A percentile compares a stretch with the other conserved stretches of the same genome.
phyloP scores from a whole-genome alignment of 2,329 filamentous ascomycete genomes.

The Myriangium duriaei region DNA sequence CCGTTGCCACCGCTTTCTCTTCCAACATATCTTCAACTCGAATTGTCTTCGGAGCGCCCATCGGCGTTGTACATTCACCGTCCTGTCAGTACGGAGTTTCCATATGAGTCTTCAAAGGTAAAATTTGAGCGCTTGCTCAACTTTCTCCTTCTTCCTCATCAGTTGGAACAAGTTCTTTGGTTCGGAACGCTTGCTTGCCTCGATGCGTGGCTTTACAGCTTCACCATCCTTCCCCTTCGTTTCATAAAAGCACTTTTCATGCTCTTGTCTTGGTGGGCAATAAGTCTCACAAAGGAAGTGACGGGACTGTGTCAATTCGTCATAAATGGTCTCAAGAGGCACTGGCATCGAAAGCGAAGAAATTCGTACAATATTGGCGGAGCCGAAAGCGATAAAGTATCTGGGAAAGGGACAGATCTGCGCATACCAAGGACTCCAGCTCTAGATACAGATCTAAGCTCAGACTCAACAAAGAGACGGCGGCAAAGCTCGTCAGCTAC shows the following conservation, averaged over 20 bases:
- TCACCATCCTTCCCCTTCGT: slow-evolving; percentile 84
- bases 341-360: slow-evolving; percentile 47
- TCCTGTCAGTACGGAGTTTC: slow-evolving; percentile 45
- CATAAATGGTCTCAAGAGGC: slow-evolving; percentile 62
- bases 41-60: slow-evolving; percentile 47
- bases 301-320: slow-evolving; percentile 64
- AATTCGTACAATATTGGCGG: slow-evolving; percentile 3
- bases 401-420: background rate
- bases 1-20: slow-evolving; percentile 51
- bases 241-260: slow-evolving; percentile 73
- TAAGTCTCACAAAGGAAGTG: slow-evolving; percentile 58
- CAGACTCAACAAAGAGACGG: slow-evolving; percentile 8
- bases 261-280: slow-evolving; percentile 64
- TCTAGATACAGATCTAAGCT: background rate
- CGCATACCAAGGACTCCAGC: slow-evolving; percentile 7
- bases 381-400: background rate
- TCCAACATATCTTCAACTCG: slow-evolving; percentile 53
- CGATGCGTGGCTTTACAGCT: slow-evolving; percentile 92
- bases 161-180: slow-evolving; percentile 69
- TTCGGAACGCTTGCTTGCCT: slow-evolving; percentile 87
- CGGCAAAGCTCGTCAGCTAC: slow-evolving; percentile 30
- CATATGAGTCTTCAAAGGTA: slow-evolving; percentile 83
- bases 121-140: slow-evolving; percentile 89
- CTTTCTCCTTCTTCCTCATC: slow-evolving; percentile 68
- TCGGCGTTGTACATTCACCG: slow-evolving; percentile 53